Evolutionary conservation across 1,284 basidiomycete species (phyloP).

Genomic region (Phlebopus sp.): DNA sequence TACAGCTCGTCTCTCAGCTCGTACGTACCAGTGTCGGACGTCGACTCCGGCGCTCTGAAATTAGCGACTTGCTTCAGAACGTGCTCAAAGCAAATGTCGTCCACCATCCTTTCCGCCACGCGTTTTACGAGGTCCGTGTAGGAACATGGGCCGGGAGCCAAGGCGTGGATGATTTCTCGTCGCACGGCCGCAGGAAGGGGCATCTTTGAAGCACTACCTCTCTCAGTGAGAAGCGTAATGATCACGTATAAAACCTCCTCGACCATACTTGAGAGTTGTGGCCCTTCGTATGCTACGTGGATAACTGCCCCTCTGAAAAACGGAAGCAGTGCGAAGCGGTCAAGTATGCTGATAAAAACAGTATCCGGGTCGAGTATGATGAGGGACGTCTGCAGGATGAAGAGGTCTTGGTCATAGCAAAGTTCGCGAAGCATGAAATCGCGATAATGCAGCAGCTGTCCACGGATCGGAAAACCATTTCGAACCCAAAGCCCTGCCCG

Average conservation of each 20-base stretch:
- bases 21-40: conserved; percentile 81
- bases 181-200: conserved; percentile 66
- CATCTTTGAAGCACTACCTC: conserved; percentile 72
- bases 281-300: conserved; percentile 63
- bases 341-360: conserved; percentile 83
- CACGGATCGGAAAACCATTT: conserved; percentile 94
- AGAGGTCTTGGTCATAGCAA: conserved; percentile 96
- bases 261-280: conserved; percentile 80
- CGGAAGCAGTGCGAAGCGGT: conserved; percentile 80
- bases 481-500: conserved; percentile 96
- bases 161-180: conserved; percentile 87
- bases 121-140: conserved; percentile 93
- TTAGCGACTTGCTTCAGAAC: conserved; percentile 79
- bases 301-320: conserved; percentile 72
- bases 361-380: conserved; percentile 78
- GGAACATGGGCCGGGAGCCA: conserved; percentile 85
- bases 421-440: conserved; percentile 95
- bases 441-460: conserved; percentile 95
- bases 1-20: conserved; percentile 83
- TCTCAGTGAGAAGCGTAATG: conserved; percentile 86
- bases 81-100: conserved; percentile 83
- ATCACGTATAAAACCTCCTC: conserved; percentile 92
- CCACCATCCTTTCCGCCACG: conserved; percentile 86
- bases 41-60: conserved; percentile 80
- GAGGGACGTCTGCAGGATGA: conserved; percentile 85